These are phyloP conservation scores for Eugenia klotzschiana DNA, from an alignment of 441 rosid genomes.

Conservation along the genomic window DNA sequence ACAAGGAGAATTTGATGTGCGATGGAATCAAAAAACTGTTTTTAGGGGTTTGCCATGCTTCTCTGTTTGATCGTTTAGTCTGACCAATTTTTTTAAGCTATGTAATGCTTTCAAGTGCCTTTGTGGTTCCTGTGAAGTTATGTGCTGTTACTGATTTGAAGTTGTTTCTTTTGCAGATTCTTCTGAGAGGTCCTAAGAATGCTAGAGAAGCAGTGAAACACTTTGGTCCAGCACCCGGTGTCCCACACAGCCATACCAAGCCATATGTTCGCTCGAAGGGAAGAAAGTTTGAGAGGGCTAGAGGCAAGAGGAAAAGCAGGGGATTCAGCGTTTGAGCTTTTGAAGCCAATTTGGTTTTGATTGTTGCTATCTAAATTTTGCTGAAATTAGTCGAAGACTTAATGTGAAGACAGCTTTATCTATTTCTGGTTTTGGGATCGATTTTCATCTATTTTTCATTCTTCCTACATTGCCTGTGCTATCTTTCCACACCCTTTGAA, in stretches of 20 bases:
- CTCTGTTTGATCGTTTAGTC: not conserved
- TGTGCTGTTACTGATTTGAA: not conserved
- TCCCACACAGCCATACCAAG: conserved; percentile 40
- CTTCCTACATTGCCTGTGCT: not conserved
- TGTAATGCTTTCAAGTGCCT: not conserved
- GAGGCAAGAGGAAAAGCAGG: conserved; percentile 48
- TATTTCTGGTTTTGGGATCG: not conserved
- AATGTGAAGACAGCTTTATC: not conserved
- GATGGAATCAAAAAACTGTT: not conserved
- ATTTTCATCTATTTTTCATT: not conserved
- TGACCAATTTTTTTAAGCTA: not conserved
- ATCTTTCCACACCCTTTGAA: not conserved
- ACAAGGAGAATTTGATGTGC: not conserved
- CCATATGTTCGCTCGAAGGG: conserved; percentile 34
- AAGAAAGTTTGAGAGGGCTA: conserved; percentile 34
- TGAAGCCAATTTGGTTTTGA: not conserved
- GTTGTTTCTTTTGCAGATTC: conserved; percentile 12
- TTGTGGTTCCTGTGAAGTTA: not conserved
- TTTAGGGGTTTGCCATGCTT: not conserved
- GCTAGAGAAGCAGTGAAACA: conserved; percentile 43
- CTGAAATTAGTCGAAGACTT: not conserved
- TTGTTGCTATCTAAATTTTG: not conserved
- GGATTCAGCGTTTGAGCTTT: conserved; percentile 41
- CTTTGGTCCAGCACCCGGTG: conserved; percentile 49
- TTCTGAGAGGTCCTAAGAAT: conserved; percentile 44